These are phyloP conservation scores for Blechomonas ayalai DNA, from an alignment of 208 protist species.

Conservation along the genomic window DNA sequence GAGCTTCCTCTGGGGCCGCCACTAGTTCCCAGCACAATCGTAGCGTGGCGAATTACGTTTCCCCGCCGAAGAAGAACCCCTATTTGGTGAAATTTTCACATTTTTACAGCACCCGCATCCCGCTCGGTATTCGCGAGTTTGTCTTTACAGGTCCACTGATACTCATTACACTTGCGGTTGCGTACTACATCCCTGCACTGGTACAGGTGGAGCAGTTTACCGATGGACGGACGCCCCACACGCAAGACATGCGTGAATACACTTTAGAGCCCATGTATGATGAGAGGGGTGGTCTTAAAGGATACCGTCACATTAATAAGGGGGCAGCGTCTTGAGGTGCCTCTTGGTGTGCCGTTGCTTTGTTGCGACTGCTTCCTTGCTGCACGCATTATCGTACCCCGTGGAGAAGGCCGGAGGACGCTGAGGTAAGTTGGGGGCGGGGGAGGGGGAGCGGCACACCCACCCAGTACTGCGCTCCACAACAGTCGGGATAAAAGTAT, in stretches of 20 bases:
- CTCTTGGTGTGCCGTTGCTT: no score
- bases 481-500: no score
- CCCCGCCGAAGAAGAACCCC: constrained; percentile 58
- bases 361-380: no score
- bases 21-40: no score
- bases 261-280: constrained; percentile 75
- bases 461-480: no score
- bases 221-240: constrained; percentile 48
- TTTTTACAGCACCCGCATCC: constrained; percentile 77
- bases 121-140: constrained; percentile 80
- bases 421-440: no score
- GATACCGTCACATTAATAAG: constrained; percentile 61
- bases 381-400: no score
- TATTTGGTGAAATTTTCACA: constrained; percentile 51
- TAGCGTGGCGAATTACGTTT: constrained; percentile 67
- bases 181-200: constrained; percentile 55
- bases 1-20: no score
- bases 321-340: no score
- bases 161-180: constrained; percentile 50
- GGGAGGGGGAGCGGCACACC: no score
- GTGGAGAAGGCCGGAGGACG: no score
- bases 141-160: constrained; percentile 63
- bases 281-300: constrained; percentile 55
- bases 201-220: constrained; percentile 72
- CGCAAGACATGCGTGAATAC: constrained; percentile 70